A percentile compares a stretch with the other conserved stretches of the same genome.
Conservation (phyloP, 2,329 filamentous ascomycete species). For the Ophiostoma montium region DNA sequence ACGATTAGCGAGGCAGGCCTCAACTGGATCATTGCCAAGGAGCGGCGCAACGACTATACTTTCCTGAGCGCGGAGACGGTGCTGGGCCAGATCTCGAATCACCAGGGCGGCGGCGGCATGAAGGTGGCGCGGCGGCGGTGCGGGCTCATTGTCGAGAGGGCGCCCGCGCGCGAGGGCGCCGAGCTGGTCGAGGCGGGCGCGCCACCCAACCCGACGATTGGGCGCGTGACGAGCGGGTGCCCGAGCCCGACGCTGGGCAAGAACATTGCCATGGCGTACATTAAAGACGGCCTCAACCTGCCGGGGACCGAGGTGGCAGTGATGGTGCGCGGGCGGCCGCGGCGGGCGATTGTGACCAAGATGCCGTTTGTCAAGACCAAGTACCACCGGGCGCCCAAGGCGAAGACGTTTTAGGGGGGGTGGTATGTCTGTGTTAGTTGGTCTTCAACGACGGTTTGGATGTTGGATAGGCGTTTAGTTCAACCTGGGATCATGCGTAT, state of each 20-base stretch:
- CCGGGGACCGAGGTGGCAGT: conserved; percentile 68
- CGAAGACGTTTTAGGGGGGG: not conserved
- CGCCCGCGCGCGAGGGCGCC: conserved; percentile 80
- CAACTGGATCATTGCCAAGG: conserved; percentile 72
- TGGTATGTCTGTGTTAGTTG: not conserved
- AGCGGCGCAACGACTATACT: conserved; percentile 47
- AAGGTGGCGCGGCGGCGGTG: conserved; percentile 62
- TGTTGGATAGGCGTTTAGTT: too few species aligned
- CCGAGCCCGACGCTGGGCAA: conserved; percentile 74
- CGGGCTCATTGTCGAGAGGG: conserved; percentile 69
- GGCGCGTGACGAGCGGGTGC: conserved; percentile 75
- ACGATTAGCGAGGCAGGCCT: conserved; percentile 44
- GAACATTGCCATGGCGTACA: conserved; percentile 94
- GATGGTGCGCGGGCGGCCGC: conserved; percentile 59
- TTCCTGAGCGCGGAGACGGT: conserved; percentile 79
- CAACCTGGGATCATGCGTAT: too few species aligned
- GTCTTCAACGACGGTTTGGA: not conserved
- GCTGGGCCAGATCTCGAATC: conserved; percentile 54
- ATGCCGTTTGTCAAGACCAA: conserved; percentile 80
- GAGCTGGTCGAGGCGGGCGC: conserved; percentile 46
- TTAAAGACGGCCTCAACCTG: conserved; percentile 71
- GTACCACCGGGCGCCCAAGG: conserved; percentile 31
- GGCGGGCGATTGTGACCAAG: conserved; percentile 63
- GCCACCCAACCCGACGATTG: conserved; percentile 29
- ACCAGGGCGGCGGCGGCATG: conserved; percentile 54